phyloP scores from a whole-genome alignment of 164 flowering plant species.

The Stephania yunnanensis region DNA sequence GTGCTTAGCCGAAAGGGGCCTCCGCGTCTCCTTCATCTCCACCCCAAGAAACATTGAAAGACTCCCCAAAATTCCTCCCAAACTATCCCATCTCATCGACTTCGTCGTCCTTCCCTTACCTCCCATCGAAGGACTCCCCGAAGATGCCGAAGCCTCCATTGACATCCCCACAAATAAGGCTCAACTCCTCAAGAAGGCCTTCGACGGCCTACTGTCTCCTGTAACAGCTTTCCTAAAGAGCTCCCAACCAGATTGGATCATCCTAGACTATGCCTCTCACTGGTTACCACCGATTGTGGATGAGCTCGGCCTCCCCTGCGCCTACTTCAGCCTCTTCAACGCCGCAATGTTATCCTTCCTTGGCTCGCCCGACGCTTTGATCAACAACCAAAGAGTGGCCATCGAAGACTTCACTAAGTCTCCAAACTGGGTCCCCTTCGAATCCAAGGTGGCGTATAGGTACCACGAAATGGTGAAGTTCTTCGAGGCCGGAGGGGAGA shows the following conservation, averaged over 20 bases:
- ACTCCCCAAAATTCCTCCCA: constrained; percentile 12
- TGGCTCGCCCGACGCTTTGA: constrained; percentile 33
- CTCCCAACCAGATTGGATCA: constrained; percentile 38
- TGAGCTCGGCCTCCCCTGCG: constrained; percentile 23
- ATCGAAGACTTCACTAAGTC: constrained; percentile 27
- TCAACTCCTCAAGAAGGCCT: constrained; percentile 22
- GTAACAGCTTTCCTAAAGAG: constrained; percentile 26
- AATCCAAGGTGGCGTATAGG: constrained; percentile 25
- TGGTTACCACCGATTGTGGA: constrained; percentile 48
- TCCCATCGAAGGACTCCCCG: constrained; percentile 7
- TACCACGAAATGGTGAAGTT: constrained; percentile 26
- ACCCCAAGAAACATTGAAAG: constrained; percentile 12
- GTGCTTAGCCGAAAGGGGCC: constrained; percentile 35
- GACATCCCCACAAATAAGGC: constrained; percentile 15
- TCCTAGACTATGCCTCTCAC: constrained; percentile 48
- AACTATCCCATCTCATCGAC: neutral
- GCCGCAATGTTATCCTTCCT: constrained; percentile 29
- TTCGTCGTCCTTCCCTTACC: constrained; percentile 3
- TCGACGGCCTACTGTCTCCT: constrained; percentile 20
- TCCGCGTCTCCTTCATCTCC: constrained; percentile 26
- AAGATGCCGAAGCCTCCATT: constrained; percentile 24
- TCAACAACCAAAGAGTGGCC: constrained; percentile 1
- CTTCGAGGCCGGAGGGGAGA: constrained; percentile 10
- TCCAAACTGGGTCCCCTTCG: constrained; percentile 49
- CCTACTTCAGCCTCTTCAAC: constrained; percentile 34